Evolutionary conservation across 805 yeast species (phyloP).

Genomic region (Saccharomycopsis guyanensis): DNA sequence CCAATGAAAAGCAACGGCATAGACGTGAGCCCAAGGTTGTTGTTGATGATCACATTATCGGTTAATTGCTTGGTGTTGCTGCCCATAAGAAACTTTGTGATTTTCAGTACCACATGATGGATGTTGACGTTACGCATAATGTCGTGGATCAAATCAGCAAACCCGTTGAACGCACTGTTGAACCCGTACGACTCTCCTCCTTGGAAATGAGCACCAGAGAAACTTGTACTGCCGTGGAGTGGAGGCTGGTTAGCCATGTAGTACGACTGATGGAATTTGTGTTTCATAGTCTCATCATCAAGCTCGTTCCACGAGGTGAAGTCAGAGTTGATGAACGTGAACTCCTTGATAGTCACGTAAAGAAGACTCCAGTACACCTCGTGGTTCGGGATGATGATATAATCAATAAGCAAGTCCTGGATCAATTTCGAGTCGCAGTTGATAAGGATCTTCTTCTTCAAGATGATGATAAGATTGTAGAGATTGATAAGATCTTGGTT

Average conservation of each 20-base stretch:
- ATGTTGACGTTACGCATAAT: slow-evolving; percentile 17
- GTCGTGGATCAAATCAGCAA: slow-evolving; percentile 20
- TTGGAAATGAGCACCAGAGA: slow-evolving; percentile 3
- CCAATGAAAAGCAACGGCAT: slow-evolving; percentile 40
- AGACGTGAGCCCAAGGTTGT: slow-evolving; percentile 44
- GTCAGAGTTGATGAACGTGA: slow-evolving; percentile 25
- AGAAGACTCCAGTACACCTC: slow-evolving; percentile 39
- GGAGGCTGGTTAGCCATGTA: slow-evolving; percentile 18
- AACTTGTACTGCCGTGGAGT: slow-evolving; percentile 20
- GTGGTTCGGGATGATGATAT: slow-evolving; percentile 35
- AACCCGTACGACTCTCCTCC: slow-evolving; percentile 11
- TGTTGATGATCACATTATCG: slow-evolving; percentile 32
- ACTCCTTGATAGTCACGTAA: slow-evolving; percentile 40
- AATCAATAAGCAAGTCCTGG: slow-evolving; percentile 42
- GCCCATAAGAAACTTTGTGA: slow-evolving; percentile 25
- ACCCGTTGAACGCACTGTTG: slow-evolving; percentile 14
- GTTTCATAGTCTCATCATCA: slow-evolving; percentile 16
- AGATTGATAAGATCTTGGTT: slow-evolving; percentile 24
- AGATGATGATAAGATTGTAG: slow-evolving; percentile 32
- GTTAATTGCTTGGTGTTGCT: slow-evolving; percentile 19
- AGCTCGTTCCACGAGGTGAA: slow-evolving; percentile 20
- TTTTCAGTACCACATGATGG: slow-evolving; percentile 11
- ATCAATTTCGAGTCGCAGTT: slow-evolving; percentile 42
- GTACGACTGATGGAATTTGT: slow-evolving; percentile 15
- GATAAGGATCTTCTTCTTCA: slow-evolving; percentile 42